Base-by-base conservation (phyloP, 345 rosid genomes). In the Pugionium cornutum region DNA sequence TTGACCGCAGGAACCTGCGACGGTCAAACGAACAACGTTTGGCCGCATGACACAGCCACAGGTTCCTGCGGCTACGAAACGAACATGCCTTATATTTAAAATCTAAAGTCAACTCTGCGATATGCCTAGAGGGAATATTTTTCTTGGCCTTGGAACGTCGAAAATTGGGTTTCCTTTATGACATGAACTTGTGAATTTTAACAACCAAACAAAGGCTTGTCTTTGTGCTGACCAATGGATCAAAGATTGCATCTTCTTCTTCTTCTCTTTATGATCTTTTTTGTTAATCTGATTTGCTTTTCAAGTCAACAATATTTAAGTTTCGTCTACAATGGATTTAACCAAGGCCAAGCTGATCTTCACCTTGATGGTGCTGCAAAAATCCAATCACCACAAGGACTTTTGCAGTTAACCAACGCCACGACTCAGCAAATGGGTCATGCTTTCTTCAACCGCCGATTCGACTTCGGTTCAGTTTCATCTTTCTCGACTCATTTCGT, bases 351-450 rank as follows among this genome's bases (percentile, higher is more conserved):
- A 59, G 63, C 39, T 3, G 8, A 73, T 60, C 62, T 73, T 52
- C 60, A 62, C 45, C 68, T 73, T 9, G 73, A 53, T 33, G 68
- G 63, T 0, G 30, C 68, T 31, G 56, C 77, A 18, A 18, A 18
- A 18, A 18, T 18, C 18, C 18, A 18, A 18, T 18, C 77, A 43
- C 31, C 37, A 43, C 44, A 74, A 67, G 97, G 98, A 63, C 18
- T 89, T 51, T 76, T 92, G 6, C 66, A 58, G 62, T 69, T 92
- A 9, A 86, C 88, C 1, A 77, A 86, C 45, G 76, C 43, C 10
- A 77, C 83, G 0, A 28, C 56, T n/a, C 76, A 89, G 25, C 39
- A 78, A 48, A 63, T 69, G 67, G 97, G 98, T 33, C 97, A 84
- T 29, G 97, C 87, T 58, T 92, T 92, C 55, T 77, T 75, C 78